Percentiles rank a stretch among this genome's conserved stretches.
Conservation (phyloP, 495 filamentous ascomycete genomes). For the Penicillium nucicola region DNA sequence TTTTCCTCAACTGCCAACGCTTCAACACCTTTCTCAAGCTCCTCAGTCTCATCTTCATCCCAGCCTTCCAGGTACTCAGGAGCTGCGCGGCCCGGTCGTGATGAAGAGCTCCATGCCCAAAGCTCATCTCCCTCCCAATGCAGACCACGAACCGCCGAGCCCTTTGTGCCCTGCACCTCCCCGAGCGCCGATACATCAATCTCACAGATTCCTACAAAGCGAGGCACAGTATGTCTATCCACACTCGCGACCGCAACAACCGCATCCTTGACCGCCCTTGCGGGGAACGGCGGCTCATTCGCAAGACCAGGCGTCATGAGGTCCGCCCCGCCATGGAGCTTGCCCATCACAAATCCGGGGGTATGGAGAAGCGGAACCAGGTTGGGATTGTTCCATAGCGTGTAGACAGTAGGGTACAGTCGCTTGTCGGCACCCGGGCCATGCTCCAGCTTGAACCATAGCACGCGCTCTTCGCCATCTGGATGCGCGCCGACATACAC, state of each 20-base stretch:
- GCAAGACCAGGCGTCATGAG: constrained; percentile 75
- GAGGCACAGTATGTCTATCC: constrained; percentile 58
- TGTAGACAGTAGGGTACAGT: constrained; percentile 68
- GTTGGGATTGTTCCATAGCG: constrained; percentile 62
- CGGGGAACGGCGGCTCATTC: constrained; percentile 65
- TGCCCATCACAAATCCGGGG: constrained; percentile 57
- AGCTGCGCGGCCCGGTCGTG: constrained; percentile 48
- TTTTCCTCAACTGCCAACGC: constrained; percentile 40
- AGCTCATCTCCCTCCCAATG: constrained; percentile 77
- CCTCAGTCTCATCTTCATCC: constrained; percentile 34
- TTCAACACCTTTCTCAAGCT: constrained; percentile 38
- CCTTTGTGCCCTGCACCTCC: constrained; percentile 61
- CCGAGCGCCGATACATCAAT: constrained; percentile 59
- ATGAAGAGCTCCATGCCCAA: constrained; percentile 60
- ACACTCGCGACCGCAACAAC: constrained; percentile 65
- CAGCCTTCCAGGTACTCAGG: constrained; percentile 51
- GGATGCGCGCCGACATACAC: constrained; percentile 61
- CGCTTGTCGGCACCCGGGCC: constrained; percentile 42
- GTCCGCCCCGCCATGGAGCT: constrained; percentile 63
- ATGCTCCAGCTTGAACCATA: constrained; percentile 70
- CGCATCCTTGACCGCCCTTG: constrained; percentile 56
- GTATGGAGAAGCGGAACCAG: constrained; percentile 65
- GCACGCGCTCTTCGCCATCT: constrained; percentile 58
- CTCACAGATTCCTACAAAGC: constrained; percentile 64
- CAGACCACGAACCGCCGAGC: constrained; percentile 62